Base-by-base conservation (phyloP, 2,329 filamentous ascomycete species). In the Plectosphaerella plurivora region DNA sequence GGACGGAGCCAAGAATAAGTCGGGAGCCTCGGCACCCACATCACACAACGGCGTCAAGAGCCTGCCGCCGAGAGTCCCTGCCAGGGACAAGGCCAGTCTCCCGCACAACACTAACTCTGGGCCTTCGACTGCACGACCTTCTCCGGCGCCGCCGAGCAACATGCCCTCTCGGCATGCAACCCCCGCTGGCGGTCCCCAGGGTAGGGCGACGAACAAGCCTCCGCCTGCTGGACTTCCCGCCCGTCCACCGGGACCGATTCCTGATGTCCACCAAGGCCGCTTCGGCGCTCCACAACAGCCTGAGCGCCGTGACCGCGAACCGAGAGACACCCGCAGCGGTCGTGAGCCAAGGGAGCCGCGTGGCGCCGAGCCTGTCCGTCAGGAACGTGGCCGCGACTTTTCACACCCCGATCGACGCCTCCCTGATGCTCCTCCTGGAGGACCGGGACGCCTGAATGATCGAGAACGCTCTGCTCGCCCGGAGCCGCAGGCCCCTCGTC, bases 191-290 rank as follows among this genome's bases (percentile, higher is more conserved):
- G 65, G 10, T 10, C 36, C 37, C 28, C 37, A 47, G 14, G 46
- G 54, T 52, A 50, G 54, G 42, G 50, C 24, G 37, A 35, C 50
- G 4, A 47, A 51, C 22, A 56, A 25, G n/a, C 11, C 68, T 65
- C 64, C 62, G 37, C 68, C 66, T 55, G 37, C 48, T 18, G 69
- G 65, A 15, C 68, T 87, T 7, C 84, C 84, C 2, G 82, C 69
- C 51, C 74, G 82, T 51, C 83, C 83, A 15, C 81, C 86, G 56
- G 74, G 82, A 11, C 80, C 79, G 8, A 75, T 80, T 45, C 75
- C 75, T 1, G 72, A 73, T 55, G 74, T 73, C 51, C 68, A 68
- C 10, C 69, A 75, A 22, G 76, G 78, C 49, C 71, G 77, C 35
- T 77, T 73, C 37, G 55, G 61, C 12, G 60, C 60, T 3, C 49